A percentile compares a stretch with the other conserved stretches of the same genome.
These are phyloP conservation scores for Spencermartinsiella ligniputridi DNA, from an alignment of 1,139 yeast genomes.

Conservation along the genomic window DNA sequence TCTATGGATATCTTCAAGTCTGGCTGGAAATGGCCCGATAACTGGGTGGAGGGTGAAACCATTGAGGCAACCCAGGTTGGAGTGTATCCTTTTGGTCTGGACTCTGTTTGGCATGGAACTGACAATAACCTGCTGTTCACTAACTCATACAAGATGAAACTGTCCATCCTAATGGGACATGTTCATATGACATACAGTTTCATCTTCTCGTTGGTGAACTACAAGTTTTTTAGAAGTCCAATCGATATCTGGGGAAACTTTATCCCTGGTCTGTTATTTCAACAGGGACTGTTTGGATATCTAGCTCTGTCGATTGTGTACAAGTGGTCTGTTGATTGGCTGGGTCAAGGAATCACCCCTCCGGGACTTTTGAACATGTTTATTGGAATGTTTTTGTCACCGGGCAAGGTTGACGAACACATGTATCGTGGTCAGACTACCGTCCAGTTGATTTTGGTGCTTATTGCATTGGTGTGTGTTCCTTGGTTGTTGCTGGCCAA, in stretches of 20 bases:
- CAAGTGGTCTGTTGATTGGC: slow-evolving; percentile 96
- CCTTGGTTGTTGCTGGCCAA: slow-evolving; percentile 90
- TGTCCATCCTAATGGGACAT: slow-evolving; percentile 92
- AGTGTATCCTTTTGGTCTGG: slow-evolving; percentile 79
- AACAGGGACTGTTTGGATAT: slow-evolving; percentile 96
- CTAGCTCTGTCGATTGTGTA: slow-evolving; percentile 76
- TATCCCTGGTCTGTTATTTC: slow-evolving; percentile 86
- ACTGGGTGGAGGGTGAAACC: slow-evolving; percentile 57
- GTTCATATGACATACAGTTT: slow-evolving; percentile 91
- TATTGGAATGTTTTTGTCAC: slow-evolving; percentile 91
- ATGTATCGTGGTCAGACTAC: slow-evolving; percentile 79
- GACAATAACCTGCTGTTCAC: slow-evolving; percentile 87
- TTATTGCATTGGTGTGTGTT: slow-evolving; percentile 81
- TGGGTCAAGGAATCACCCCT: slow-evolving; percentile 65
- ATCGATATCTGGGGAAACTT: slow-evolving; percentile 92
- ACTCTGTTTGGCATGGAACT: slow-evolving; percentile 96
- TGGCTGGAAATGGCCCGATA: slow-evolving; percentile 90
- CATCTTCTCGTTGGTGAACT: slow-evolving; percentile 78
- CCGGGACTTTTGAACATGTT: slow-evolving; percentile 94
- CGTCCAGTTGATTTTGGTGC: slow-evolving; percentile 68
- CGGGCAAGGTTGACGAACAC: slow-evolving; percentile 81
- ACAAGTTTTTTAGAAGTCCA: slow-evolving; percentile 62
- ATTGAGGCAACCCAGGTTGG: slow-evolving; percentile 62
- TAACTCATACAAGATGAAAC: slow-evolving; percentile 94
- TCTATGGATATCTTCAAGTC: slow-evolving; percentile 80